These are phyloP conservation scores for Wickerhamiella azymoides DNA, from an alignment of 805 yeast genomes.

Conservation along the genomic window DNA sequence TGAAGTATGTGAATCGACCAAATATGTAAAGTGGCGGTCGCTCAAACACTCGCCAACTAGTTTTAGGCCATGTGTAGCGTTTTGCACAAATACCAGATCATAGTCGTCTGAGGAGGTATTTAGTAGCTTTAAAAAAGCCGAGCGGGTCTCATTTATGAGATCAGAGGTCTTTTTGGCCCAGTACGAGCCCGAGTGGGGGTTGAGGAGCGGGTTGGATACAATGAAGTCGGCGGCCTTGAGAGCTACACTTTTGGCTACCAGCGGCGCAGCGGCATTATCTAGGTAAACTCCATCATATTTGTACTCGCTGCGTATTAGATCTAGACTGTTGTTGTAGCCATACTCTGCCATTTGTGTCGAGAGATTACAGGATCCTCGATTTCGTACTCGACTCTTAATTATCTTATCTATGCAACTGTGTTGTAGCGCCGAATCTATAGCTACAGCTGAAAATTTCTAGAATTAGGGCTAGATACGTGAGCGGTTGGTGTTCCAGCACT, in stretches of 20 bases:
- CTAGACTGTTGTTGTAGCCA: conserved; percentile 8
- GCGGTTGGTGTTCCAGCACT: neutral
- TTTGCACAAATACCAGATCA: conserved; percentile 30
- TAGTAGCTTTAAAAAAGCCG: conserved; percentile 24
- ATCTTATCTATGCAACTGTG: too few relatives aligned
- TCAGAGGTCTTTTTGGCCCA: conserved; percentile 23
- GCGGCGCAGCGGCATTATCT: conserved; percentile 34
- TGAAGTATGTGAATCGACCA: conserved; percentile 31
- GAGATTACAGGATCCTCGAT: neutral
- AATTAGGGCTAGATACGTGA: neutral
- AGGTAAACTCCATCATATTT: conserved; percentile 22
- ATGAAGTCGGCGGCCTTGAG: conserved; percentile 19
- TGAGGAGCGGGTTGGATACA: conserved; percentile 22
- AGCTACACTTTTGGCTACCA: conserved; percentile 24
- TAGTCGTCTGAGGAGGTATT: conserved; percentile 26
- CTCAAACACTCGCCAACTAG: conserved; percentile 24
- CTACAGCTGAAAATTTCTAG: neutral
- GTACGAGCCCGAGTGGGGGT: conserved; percentile 32
- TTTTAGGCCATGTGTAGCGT: conserved; percentile 31
- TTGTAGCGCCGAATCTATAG: neutral
- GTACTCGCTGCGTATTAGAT: conserved; percentile 12
- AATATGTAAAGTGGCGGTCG: conserved; percentile 20
- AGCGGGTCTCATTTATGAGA: conserved; percentile 22
- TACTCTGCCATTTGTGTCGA: neutral
- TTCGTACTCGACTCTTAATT: too few relatives aligned